Percentiles rank a stretch among this genome's conserved stretches.
phyloP scores from a whole-genome alignment of 257 asterid genomes.

The Solanum chiquidenum region DNA sequence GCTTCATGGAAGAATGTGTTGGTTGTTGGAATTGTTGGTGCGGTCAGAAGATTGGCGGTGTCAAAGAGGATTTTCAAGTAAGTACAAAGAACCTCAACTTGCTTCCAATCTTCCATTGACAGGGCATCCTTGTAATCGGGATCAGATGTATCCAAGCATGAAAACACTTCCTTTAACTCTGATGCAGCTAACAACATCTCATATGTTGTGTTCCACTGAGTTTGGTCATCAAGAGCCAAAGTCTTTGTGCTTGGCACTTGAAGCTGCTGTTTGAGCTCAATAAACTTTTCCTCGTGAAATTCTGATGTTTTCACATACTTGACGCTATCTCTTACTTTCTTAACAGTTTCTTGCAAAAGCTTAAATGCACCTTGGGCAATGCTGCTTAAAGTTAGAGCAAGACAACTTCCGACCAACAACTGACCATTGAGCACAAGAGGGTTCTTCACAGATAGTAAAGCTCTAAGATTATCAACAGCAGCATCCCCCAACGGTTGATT shows the following conservation, averaged over 20 bases:
- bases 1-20: constrained; percentile 88
- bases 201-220: constrained; percentile 88
- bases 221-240: constrained; percentile 62
- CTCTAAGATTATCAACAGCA: constrained; percentile 57
- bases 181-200: constrained; percentile 77
- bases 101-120: constrained; percentile 61
- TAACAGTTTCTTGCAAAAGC: constrained; percentile 40
- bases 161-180: constrained; percentile 81
- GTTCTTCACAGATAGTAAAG: constrained; percentile 77
- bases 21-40: constrained; percentile 49
- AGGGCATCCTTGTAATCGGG: constrained; percentile 67
- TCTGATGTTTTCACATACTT: constrained; percentile 88
- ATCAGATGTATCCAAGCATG: constrained; percentile 71
- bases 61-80: constrained; percentile 65
- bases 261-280: constrained; percentile 72
- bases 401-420: constrained; percentile 62
- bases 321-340: constrained; percentile 72
- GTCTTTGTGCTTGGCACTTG: constrained; percentile 80
- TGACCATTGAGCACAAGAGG: constrained; percentile 77
- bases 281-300: constrained; percentile 69
- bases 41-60: constrained; percentile 59
- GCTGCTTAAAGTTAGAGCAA: constrained; percentile 66
- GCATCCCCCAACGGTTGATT: constrained; percentile 52
- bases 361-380: constrained; percentile 54
- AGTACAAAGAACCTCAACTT: constrained; percentile 53